Percentiles rank a stretch among this genome's conserved stretches.
Conservation (phyloP, 1,139 yeast genomes). For the Debaryomycetaceae sp. region DNA sequence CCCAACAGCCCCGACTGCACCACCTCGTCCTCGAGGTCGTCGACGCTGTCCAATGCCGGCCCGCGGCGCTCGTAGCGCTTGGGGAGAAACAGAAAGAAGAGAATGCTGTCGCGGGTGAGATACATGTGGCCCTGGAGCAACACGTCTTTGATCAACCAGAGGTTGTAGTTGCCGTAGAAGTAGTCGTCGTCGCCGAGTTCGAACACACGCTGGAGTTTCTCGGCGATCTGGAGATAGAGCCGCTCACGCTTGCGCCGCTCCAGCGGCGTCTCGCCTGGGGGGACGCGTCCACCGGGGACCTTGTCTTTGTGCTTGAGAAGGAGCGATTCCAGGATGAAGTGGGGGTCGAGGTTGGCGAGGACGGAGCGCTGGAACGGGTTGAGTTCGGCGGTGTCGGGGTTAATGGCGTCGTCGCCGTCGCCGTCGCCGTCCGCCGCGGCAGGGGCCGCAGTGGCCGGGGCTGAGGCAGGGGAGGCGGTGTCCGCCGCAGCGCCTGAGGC, state of each 20-base stretch:
- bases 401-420: neutral
- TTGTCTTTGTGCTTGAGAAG: constrained; percentile 16
- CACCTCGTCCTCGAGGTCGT: constrained; percentile 9
- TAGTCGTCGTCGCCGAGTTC: constrained; percentile 45
- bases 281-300: constrained; percentile 1
- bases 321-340: constrained; percentile 18
- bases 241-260: constrained; percentile 11
- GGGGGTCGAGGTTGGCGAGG: constrained; percentile 29
- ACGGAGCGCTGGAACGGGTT: constrained; percentile 35
- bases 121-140: constrained; percentile 82
- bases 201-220: constrained; percentile 34
- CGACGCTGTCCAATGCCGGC: constrained; percentile 8
- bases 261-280: neutral
- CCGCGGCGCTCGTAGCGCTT: too few species aligned
- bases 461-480: neutral
- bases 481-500: neutral
- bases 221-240: constrained; percentile 30
- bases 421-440: neutral
- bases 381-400: constrained; percentile 2
- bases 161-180: constrained; percentile 54
- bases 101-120: constrained; percentile 57
- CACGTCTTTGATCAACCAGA: constrained; percentile 82
- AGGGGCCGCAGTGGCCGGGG: constrained; percentile 1
- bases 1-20: constrained; percentile 47
- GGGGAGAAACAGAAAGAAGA: constrained; percentile 84